Base-by-base conservation (phyloP, 2,329 filamentous ascomycete species). In the Hypoxylon sp. region DNA sequence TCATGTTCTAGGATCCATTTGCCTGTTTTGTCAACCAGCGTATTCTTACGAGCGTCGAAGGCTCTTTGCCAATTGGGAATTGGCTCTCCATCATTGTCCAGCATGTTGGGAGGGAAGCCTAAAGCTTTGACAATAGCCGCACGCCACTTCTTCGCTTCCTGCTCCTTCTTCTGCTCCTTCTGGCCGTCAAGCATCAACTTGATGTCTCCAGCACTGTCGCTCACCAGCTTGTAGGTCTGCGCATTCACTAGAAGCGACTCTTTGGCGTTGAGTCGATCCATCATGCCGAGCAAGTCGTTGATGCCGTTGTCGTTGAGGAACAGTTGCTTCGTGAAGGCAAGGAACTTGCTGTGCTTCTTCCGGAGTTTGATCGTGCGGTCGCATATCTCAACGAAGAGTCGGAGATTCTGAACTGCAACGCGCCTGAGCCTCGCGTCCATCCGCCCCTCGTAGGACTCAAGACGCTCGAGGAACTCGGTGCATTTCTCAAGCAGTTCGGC, bases 221-320 rank as follows among this genome's bases (percentile, higher is more conserved):
- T 76, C 22, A 75, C 75, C 18, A 74, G 64, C 51, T 73, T 75
- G 62, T 72, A 78, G 1, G 75, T 78, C 62, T 78, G 77, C 0
- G 77, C 76, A 33, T 69, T 72, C 1, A 78, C 77, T 1, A 78
- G 57, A 1, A 75, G 70, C 8, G 70, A 69, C 45, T 78, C 77
- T 57, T 78, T 76, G 28, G 71, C 66, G 45, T 75, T 75, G 28
- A 78, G 71, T n/a, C 64, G 72, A 5, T 77, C 71, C 75, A 78
- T 78, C 64, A 72, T 72, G 14, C 62, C 49, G 5, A 78, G 67
- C 8, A 78, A 46, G 30, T 74, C 76, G 48, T 75, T 72, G 22
- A 78, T 74, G 4, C 74, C 76, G 38, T 77, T 73, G 54, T 78
- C 76, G n/a, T 74, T 75, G 16, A 78, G 73, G 58, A 78, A 78